phyloP scores from a whole-genome alignment of 192 early-diverging fungal genomes.

The Backusella tarrabulga region DNA sequence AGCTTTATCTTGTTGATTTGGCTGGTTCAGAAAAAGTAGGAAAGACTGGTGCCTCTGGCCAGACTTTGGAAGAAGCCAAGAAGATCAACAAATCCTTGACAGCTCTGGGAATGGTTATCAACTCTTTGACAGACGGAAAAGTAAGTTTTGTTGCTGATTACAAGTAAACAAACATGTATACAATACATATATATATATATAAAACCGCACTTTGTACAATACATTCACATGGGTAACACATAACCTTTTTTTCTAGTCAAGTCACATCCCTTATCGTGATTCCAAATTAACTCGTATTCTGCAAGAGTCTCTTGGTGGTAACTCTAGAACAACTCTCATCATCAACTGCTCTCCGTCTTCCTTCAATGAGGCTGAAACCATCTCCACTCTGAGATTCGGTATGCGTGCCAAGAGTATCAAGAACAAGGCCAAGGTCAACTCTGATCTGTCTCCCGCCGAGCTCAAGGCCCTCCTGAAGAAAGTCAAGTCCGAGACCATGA shows the following conservation, averaged over 20 bases:
- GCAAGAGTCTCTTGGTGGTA: conserved; percentile 99
- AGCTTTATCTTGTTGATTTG: conserved; percentile 95
- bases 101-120: conserved; percentile 99
- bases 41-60: conserved; percentile 95
- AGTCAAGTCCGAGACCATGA: conserved; percentile 75
- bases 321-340: conserved; percentile 98
- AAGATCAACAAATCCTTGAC: conserved; percentile 99
- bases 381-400: conserved; percentile 94
- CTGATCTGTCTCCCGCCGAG: conserved; percentile 91
- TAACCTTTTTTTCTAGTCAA: conserved; percentile 56
- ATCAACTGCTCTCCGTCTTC: conserved; percentile 98
- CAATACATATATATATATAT: not conserved
- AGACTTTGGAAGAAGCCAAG: conserved; percentile 99
- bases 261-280: conserved; percentile 98
- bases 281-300: conserved; percentile 98
- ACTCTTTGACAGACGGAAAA: conserved; percentile 97
- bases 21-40: conserved; percentile 99
- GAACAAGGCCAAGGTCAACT: conserved; percentile 99
- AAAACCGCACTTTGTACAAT: not conserved
- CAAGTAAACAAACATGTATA: not conserved
- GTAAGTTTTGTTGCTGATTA: conserved; percentile 33
- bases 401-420: conserved; percentile 99
- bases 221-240: not conserved
- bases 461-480: conserved; percentile 94
- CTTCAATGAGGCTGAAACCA: conserved; percentile 95